These are phyloP conservation scores for Phytophthora citrophthora DNA, from an alignment of 352 stramenopile species.

Conservation along the genomic window DNA sequence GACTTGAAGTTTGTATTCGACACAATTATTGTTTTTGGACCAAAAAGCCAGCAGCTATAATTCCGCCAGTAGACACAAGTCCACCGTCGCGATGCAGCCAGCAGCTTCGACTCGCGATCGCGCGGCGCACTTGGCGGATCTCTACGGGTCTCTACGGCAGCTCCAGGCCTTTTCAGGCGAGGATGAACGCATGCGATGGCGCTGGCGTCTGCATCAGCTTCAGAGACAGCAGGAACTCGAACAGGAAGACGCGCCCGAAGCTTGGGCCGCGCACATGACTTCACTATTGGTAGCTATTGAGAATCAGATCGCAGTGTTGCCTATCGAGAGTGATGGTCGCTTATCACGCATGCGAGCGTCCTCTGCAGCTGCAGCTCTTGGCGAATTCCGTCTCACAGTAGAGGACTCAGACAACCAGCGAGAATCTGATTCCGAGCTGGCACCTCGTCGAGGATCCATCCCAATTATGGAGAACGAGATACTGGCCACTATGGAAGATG, in stretches of 20 bases:
- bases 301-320: slow-evolving; percentile 37
- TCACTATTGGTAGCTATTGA: slow-evolving; percentile 40
- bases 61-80: slow-evolving; percentile 14
- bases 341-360: slow-evolving; percentile 8
- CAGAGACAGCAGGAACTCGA: slow-evolving; percentile 40
- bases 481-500: slow-evolving; percentile 29
- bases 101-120: slow-evolving; percentile 25
- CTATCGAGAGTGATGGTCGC: slow-evolving; percentile 27
- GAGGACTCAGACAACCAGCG: slow-evolving; percentile 16
- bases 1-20: too few relatives aligned
- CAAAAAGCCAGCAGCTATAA: slow-evolving; percentile 15
- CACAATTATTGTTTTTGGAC: too few relatives aligned
- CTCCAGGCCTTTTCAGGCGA: slow-evolving; percentile 34
- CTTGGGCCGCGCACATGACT: slow-evolving; percentile 29
- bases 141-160: slow-evolving; percentile 32
- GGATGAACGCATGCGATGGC: slow-evolving; percentile 48
- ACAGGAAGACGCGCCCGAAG: slow-evolving; percentile 22
- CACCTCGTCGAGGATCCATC: slow-evolving; percentile 31
- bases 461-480: slow-evolving; percentile 43
- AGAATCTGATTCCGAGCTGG: slow-evolving; percentile 12
- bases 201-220: slow-evolving; percentile 44
- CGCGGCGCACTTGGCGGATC: slow-evolving; percentile 24
- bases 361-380: slow-evolving; percentile 20
- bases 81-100: slow-evolving; percentile 12
- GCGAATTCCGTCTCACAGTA: slow-evolving; percentile 30